Conservation (phyloP, 2,329 filamentous ascomycete species). For the Lachnellula subtilissima region DNA sequence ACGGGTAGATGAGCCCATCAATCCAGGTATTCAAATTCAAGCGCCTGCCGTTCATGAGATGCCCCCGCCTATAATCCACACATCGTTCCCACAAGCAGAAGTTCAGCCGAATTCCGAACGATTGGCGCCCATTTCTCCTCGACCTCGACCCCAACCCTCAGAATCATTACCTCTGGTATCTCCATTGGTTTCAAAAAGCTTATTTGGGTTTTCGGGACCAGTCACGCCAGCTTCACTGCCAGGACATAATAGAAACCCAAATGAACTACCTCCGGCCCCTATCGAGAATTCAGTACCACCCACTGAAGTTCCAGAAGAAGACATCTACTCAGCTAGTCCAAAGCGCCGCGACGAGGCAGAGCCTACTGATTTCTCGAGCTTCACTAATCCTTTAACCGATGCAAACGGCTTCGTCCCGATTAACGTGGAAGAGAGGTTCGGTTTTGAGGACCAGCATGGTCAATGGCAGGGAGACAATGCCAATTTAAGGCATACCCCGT, state of each 20-base stretch:
- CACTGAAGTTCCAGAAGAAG: constrained; percentile 1
- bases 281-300: neutral
- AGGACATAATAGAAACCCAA: neutral
- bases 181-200: constrained; percentile 17
- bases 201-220: neutral
- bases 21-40: neutral
- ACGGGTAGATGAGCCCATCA: neutral
- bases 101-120: neutral
- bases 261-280: neutral
- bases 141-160: constrained; percentile 22
- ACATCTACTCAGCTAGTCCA: constrained; percentile 8
- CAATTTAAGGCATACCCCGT: constrained; percentile 6
- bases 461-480: constrained; percentile 16
- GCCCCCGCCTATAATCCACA: constrained; percentile 2
- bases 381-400: neutral
- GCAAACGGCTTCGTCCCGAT: neutral
- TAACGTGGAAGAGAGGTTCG: neutral
- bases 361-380: neutral
- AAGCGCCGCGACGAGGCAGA: neutral
- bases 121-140: constrained; percentile 17
- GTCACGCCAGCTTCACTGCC: neutral
- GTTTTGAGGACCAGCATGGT: constrained; percentile 17
- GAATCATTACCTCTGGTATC: constrained; percentile 27
- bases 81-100: neutral
- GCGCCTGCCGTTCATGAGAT: neutral